Evolutionary conservation across 129 eudicot species (phyloP), one percentile per base, ranked within the genome.

Genomic region (Flaveria brownii): DNA sequence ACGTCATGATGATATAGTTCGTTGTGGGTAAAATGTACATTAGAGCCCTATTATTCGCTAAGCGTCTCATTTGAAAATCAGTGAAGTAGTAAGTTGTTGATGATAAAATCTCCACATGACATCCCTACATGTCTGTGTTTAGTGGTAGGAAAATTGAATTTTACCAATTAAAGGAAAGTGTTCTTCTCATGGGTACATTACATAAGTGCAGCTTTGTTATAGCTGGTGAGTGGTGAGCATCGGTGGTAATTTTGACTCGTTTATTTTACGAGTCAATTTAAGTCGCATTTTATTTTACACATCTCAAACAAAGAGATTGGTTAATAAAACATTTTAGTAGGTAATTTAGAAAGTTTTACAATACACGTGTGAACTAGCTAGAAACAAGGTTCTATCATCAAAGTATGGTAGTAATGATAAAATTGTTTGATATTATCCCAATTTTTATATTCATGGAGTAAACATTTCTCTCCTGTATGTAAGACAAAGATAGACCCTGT

Each of bases 11-110:
- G 54, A 57, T 49, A 23, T 76, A 43, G 68, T 64, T 74, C 51
- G 54, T 54, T 65, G 72, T 77, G 76, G 77, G 70, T 36, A 83
- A 79, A 67, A 18, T 82, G 90, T 83, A 85, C 86, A 85, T 83
- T 69, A 59, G 86, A 86, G 85, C 82, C 84, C 78, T 64, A 70
- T 57, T 82, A 36, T 78, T 78, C 71, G 83, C 67, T 55, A 25
- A 84, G 70, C 73, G 52, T 71, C 78, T 70, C 78, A 36, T 59
- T 3, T 36, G 49, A 65, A 65, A 39, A 64, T 64, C 70, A 15
- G 26, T 59, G 45, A 39, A 63, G 78, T 76, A 70, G 76, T 66
- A 72, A 76, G 54, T 30, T 65, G 39, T 72, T 47, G 72, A 76
- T 45, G 71, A 61, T 71, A 63, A 80, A 51, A 70, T 33, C 22